Evolutionary conservation across 352 stramenopile species (phyloP), one percentile per base, ranked within the genome.

Genomic region (Achlya hypogyna): DNA sequence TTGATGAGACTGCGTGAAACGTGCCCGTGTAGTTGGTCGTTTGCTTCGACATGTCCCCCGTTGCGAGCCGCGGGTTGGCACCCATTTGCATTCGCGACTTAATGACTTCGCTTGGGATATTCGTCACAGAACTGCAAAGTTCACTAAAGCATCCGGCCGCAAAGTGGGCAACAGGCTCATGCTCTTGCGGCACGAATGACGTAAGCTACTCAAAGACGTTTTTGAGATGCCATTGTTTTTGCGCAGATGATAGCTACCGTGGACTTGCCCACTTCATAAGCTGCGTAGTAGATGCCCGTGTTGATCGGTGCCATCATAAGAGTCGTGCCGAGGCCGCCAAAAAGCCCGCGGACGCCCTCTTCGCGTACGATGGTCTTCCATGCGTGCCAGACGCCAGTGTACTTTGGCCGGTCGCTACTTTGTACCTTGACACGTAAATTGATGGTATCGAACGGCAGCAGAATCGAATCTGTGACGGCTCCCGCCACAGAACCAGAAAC

Each of bases 381-480:
- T 2, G 83, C 75, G 42, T 77, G 74, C 23, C 83, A 31, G 38
- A 91, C 79, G 49, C 75, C 78, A 32, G 74, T 75, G 72, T 91
- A 91, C 68, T 87, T 83, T 65, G 74, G 60, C 9, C 69, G 78
- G 14, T 75, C 71, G 43, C 58, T 65, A 22, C 75, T 74, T 70
- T 90, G 84, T 51, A 93, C 79, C 68, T 93, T 93, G 75, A 91
- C 89, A 43, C 84, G 82, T 45, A 91, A 64, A 70, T 91, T 93
- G 67, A 93, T 82, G n/a, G 87, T 86, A 59, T 93, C 84, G 43
- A 93, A 71, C 31, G 84, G 84, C 47, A 91, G 82, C 59, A 90
- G 69, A 69, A 91, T 76, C 40, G 79, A 87, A 70, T 93, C 84
- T 12, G 84, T 79, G 29, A 90, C 79, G 31, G 91, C 73, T 27